A percentile compares a stretch with the other conserved stretches of the same genome.
phyloP scores from a whole-genome alignment of 2,329 filamentous ascomycete genomes.

The Claviceps africana region DNA sequence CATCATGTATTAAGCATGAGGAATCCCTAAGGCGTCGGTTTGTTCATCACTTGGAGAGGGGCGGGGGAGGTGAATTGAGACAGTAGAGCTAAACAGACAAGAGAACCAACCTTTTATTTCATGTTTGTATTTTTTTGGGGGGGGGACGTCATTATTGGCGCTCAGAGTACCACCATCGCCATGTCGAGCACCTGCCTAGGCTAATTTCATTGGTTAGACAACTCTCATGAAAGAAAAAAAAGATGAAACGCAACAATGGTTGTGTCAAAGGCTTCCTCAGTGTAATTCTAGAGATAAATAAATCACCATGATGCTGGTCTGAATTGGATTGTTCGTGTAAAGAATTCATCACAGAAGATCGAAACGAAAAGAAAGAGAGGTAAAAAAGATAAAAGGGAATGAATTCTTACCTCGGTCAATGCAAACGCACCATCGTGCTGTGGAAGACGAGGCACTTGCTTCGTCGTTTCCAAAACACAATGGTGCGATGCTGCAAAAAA shows the following conservation, averaged over 20 bases:
- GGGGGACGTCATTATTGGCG: background rate
- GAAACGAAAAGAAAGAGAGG: background rate
- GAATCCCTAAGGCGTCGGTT: constrained; percentile 51
- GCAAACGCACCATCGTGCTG: background rate
- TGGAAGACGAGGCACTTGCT: constrained; percentile 1
- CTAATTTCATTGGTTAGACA: background rate
- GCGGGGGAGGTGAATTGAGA: constrained; percentile 1
- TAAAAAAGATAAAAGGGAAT: background rate
- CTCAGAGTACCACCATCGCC: too few relatives aligned
- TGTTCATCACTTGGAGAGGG: constrained; percentile 41
- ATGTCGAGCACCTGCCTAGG: background rate
- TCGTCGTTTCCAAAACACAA: background rate
- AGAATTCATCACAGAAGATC: constrained; percentile 20
- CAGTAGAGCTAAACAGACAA: background rate
- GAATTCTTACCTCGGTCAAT: constrained; percentile 10
- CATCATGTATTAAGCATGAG: constrained; percentile 53
- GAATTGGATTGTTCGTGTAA: constrained; percentile 48
- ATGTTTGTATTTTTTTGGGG: background rate
- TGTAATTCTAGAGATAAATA: constrained; percentile 34
- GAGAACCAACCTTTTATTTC: constrained; percentile 32
- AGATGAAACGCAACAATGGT: background rate
- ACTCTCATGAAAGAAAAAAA: background rate
- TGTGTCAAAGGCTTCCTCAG: constrained; percentile 31
- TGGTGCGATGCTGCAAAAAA: background rate
- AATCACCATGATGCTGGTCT: constrained; percentile 44